Evolutionary conservation across 495 filamentous ascomycete species (phyloP).

Genomic region (Podospora conica): DNA sequence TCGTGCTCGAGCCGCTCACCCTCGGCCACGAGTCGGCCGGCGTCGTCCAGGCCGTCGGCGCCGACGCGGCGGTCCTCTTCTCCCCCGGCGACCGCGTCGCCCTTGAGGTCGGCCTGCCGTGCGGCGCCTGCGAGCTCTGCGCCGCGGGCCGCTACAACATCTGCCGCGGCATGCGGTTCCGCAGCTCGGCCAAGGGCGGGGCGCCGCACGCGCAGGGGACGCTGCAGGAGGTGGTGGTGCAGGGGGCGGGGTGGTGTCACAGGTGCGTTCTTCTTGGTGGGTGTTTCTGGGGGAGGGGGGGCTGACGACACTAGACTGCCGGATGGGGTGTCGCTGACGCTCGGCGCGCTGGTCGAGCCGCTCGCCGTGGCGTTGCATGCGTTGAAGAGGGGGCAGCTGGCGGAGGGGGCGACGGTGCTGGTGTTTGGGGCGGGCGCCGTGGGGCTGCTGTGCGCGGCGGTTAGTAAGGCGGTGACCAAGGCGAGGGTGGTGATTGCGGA

Average conservation of each 20-base stretch:
- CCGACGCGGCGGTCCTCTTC: constrained; percentile 40
- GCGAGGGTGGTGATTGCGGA: constrained; percentile 64
- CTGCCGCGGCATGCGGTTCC: constrained; percentile 71
- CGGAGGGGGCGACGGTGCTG: constrained; percentile 50
- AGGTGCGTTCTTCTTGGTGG: constrained; percentile 41
- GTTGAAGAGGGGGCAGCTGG: constrained; percentile 52
- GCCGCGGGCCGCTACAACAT: constrained; percentile 72
- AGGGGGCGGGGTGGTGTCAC: constrained; percentile 63
- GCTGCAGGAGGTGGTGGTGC: constrained; percentile 70
- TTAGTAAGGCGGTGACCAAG: constrained; percentile 41
- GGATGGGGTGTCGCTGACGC: constrained; percentile 51
- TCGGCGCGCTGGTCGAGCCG: constrained; percentile 74
- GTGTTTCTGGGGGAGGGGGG: not conserved
- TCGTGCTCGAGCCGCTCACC: constrained; percentile 56
- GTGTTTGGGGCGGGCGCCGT: constrained; percentile 80
- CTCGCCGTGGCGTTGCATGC: constrained; percentile 77
- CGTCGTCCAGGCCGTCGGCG: constrained; percentile 48
- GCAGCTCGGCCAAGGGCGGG: constrained; percentile 63
- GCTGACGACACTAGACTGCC: constrained; percentile 46
- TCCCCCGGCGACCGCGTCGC: constrained; percentile 67
- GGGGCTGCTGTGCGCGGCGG: constrained; percentile 67
- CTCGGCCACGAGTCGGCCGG: constrained; percentile 64
- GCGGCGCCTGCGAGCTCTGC: constrained; percentile 62
- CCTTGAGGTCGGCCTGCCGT: constrained; percentile 79
- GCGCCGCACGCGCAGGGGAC: constrained; percentile 80